These are phyloP conservation scores for Apiospora aurea DNA, from an alignment of 2,329 filamentous ascomycete species.

Conservation along the genomic window DNA sequence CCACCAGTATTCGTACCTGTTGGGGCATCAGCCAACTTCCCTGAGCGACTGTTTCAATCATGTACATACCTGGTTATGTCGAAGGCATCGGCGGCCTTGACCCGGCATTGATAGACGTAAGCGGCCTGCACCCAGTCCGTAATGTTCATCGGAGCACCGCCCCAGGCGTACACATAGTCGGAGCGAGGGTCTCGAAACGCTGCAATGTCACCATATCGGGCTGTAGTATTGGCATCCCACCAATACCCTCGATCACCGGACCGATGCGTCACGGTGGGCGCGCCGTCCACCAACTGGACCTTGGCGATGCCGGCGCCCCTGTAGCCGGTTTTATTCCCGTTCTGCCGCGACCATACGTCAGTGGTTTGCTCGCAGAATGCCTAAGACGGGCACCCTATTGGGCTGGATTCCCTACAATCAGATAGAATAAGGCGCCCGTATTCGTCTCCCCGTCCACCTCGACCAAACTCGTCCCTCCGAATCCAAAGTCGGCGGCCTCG, in stretches of 20 bases:
- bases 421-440: constrained; percentile 45
- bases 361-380: neutral
- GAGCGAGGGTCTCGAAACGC: constrained; percentile 47
- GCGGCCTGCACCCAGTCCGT: constrained; percentile 34
- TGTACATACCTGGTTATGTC: constrained; percentile 31
- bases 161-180: constrained; percentile 48
- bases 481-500: constrained; percentile 44
- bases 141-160: constrained; percentile 44
- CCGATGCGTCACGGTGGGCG: constrained; percentile 45
- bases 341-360: constrained; percentile 27
- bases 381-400: too few species aligned
- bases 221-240: constrained; percentile 42
- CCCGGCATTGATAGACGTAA: constrained; percentile 48
- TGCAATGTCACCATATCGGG: constrained; percentile 48
- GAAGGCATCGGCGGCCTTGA: constrained; percentile 45
- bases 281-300: constrained; percentile 42
- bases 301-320: constrained; percentile 47
- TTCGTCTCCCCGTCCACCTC: constrained; percentile 41
- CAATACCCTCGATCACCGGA: constrained; percentile 43
- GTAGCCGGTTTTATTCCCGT: constrained; percentile 42
- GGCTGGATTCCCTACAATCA: constrained; percentile 41
- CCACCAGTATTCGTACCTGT: constrained; percentile 51
- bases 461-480: constrained; percentile 49
- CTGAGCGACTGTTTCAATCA: too few species aligned
- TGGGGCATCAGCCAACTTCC: constrained; percentile 27